A percentile compares a stretch with the other conserved stretches of the same genome.
phyloP scores from a whole-genome alignment of 2,329 filamentous ascomycete species.

The Nakataea oryzae region DNA sequence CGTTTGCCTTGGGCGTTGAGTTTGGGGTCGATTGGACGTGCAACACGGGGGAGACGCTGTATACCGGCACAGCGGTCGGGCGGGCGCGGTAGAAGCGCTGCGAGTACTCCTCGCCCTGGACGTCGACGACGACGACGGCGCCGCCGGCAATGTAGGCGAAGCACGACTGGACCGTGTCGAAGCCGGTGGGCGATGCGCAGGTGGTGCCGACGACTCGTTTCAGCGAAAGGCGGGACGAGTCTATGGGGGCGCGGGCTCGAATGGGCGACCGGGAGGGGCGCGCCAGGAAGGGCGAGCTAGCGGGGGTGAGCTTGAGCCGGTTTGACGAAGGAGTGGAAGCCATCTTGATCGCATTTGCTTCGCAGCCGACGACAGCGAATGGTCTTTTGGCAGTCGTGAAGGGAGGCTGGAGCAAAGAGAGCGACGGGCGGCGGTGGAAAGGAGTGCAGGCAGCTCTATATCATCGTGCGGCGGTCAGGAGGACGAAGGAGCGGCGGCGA shows the following conservation, averaged over 20 bases:
- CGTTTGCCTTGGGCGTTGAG: conserved; percentile 50
- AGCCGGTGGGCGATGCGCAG: conserved; percentile 71
- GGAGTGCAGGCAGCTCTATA: background rate
- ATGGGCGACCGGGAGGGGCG: conserved; percentile 54
- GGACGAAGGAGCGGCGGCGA: background rate
- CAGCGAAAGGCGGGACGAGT: conserved; percentile 58
- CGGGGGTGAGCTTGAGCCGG: conserved; percentile 61
- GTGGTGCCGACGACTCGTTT: conserved; percentile 87
- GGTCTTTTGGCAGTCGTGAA: background rate
- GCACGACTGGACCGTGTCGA: conserved; percentile 66
- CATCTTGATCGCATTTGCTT: conserved; percentile 47
- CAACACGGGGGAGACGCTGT: conserved; percentile 43
- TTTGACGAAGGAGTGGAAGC: conserved; percentile 43
- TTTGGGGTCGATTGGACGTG: conserved; percentile 38
- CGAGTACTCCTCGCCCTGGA: conserved; percentile 55
- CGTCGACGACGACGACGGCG: conserved; percentile 78
- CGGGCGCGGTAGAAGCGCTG: conserved; percentile 89
- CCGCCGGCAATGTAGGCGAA: conserved; percentile 92
- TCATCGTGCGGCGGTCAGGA: conserved; percentile 1
- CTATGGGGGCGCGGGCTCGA: conserved; percentile 33
- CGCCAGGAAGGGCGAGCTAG: conserved; percentile 60
- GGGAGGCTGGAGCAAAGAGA: background rate
- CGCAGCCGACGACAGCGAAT: background rate
- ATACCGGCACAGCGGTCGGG: conserved; percentile 60
- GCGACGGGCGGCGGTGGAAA: background rate